A percentile compares a stretch with the other conserved stretches of the same genome.
Evolutionary conservation across 2,329 filamentous ascomycete species (phyloP).

Genomic region (Colletotrichum tropicicola): DNA sequence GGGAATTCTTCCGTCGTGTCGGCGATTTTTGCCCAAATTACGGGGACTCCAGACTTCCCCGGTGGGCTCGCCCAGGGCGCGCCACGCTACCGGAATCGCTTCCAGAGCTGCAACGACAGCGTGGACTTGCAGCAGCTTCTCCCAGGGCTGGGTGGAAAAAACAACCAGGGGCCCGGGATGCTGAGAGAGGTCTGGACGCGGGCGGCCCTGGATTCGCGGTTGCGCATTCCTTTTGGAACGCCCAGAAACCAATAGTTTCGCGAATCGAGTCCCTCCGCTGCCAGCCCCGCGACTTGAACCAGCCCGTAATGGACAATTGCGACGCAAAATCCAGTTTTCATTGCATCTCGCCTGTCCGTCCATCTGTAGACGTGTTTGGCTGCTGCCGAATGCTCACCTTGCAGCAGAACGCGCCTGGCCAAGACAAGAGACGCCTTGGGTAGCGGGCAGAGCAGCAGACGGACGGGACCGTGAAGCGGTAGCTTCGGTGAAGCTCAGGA

Average conservation of each 20-base stretch:
- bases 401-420: too few species aligned
- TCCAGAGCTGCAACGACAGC: constrained; percentile 6
- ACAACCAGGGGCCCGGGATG: too few species aligned
- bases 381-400: background rate
- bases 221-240: background rate
- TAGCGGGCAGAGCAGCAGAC: constrained; percentile 1
- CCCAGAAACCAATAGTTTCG: constrained; percentile 9
- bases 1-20: constrained; percentile 28
- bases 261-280: background rate
- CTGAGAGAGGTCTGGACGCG: too few species aligned
- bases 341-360: background rate
- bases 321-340: background rate
- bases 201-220: background rate
- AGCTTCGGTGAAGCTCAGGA: background rate
- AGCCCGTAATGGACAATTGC: background rate
- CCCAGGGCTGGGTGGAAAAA: too few species aligned
- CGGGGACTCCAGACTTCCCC: background rate
- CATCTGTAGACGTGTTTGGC: background rate
- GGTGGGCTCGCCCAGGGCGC: background rate
- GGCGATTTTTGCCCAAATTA: constrained; percentile 20
- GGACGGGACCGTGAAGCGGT: background rate
- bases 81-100: constrained; percentile 10
- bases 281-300: background rate
- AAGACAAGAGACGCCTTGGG: too few species aligned
- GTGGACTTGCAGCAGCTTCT: background rate